Evolutionary conservation across 2,329 filamentous ascomycete species (phyloP), one percentile per base, ranked within the genome.

Genomic region (Aspergillus pseudoviridinutans): DNA sequence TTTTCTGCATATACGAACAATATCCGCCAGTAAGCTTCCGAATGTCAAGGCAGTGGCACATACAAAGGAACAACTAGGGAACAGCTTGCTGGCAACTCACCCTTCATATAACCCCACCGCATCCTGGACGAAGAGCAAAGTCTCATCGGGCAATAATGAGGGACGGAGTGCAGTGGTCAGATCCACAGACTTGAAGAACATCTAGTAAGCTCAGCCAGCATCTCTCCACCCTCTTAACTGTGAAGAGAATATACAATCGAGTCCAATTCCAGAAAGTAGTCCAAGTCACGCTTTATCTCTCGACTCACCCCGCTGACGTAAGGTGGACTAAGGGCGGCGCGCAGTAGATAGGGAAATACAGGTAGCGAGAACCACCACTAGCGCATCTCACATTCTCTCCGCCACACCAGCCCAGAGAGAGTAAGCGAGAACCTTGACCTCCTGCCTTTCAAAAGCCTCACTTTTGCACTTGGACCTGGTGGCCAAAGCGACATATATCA

Each of bases 61-160:
- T 22, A 47, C 22, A 28, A 53, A 51, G 14, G 32, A 60, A 24
- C 50, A 2, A 51, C 25, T 56, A 20, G 27, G 27, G 53, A 54
- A 57, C 53, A 67, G 32, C 38, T 58, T 49, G 35, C 49, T 47
- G 51, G 35, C 50, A 28, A 79, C 87, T 78, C 82, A 96, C 92
- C 94, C 94, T 82, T 97, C 91, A 79, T 99, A 99, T 61, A 99
- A 82, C 66, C 94, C 94, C 68, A 99, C 92, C 74, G 91, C 92
- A 82, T 97, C 92, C 79, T 97, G 93, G 58, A 99, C 93, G 78
- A 96, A 97, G 59, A 99, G 84, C 55, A 97, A 82, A 66, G 91
- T 89, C 83, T 99, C 94, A 81, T 97, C 94, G 70, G 91, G 89
- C 65, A 96, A 84, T 73, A 97, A 89, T 60, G 88, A 89, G 68